Evolutionary conservation across 2,329 filamentous ascomycete genomes (phyloP).

Genomic region (Knufia fluminis): DNA sequence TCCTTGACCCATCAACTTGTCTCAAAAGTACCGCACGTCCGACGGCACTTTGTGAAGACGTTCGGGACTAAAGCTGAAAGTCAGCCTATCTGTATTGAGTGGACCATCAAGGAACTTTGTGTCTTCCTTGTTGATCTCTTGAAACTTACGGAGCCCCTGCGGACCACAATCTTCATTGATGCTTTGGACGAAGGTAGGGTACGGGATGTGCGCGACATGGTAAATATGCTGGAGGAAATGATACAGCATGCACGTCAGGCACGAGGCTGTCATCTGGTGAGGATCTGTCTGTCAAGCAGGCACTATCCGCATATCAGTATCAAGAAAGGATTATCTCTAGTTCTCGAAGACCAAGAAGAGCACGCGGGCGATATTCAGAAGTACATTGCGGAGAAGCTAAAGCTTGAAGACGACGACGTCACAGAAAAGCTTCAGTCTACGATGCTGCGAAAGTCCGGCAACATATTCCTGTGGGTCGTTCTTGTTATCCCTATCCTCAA

Average conservation of each 20-base stretch:
- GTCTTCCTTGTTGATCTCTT: conserved; percentile 17
- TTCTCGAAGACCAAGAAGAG: conserved; percentile 29
- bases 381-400: conserved; percentile 28
- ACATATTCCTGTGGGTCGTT: conserved; percentile 38
- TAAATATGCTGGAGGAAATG: conserved; percentile 30
- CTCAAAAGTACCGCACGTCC: conserved; percentile 18
- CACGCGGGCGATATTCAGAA: conserved; percentile 27
- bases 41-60: neutral
- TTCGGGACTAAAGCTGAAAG: conserved; percentile 24
- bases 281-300: conserved; percentile 35
- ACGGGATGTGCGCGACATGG: conserved; percentile 30
- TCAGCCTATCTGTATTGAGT: conserved; percentile 6
- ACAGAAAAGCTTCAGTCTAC: no score
- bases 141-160: neutral
- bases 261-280: conserved; percentile 16
- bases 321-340: conserved; percentile 23
- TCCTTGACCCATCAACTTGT: conserved; percentile 22
- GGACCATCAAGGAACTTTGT: conserved; percentile 11
- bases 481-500: conserved; percentile 37
- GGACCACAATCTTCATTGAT: conserved; percentile 34
- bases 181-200: conserved; percentile 40
- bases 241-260: conserved; percentile 14
- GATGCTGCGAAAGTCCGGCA: conserved; percentile 16
- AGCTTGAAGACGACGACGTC: neutral
- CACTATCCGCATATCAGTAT: conserved; percentile 37